phyloP scores from a whole-genome alignment of 75 land plant species.

The Picea sitchensis region DNA sequence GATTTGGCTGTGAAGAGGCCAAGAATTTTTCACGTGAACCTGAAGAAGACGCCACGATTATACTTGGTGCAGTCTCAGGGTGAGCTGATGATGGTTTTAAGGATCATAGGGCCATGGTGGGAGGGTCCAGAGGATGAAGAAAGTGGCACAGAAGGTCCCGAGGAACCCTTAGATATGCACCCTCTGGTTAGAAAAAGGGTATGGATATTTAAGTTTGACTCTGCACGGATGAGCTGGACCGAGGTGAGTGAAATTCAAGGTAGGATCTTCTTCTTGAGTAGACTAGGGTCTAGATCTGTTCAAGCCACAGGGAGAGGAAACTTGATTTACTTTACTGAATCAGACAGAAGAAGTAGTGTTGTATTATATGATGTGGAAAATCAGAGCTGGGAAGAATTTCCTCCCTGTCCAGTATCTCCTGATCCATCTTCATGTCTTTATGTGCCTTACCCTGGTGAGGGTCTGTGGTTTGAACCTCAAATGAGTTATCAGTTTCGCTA shows the following conservation, averaged over 20 bases:
- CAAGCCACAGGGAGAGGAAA: slow-evolving; percentile 12
- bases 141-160: neutral
- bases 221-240: slow-evolving; percentile 1
- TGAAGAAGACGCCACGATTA: slow-evolving; percentile 12
- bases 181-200: slow-evolving; percentile 8
- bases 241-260: slow-evolving; percentile 6
- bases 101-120: slow-evolving; percentile 13
- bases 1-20: slow-evolving; percentile 13
- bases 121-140: slow-evolving; percentile 13
- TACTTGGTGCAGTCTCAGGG: slow-evolving; percentile 12
- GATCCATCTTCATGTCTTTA: neutral
- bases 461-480: slow-evolving; percentile 7
- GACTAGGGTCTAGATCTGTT: slow-evolving; percentile 8
- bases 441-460: slow-evolving; percentile 1
- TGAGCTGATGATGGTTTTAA: slow-evolving; percentile 9
- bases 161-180: neutral
- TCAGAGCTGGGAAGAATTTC: slow-evolving; percentile 7
- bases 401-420: neutral
- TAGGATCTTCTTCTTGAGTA: slow-evolving; percentile 11
- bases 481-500: neutral
- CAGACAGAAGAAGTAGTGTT: neutral
- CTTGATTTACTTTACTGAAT: slow-evolving; percentile 8
- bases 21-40: slow-evolving; percentile 5
- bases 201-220: slow-evolving; percentile 11
- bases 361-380: slow-evolving; percentile 7